A percentile compares a stretch with the other conserved stretches of the same genome.
Evolutionary conservation across 768 basidiomycete species (phyloP).

Genomic region (Mycena sanguinolenta): DNA sequence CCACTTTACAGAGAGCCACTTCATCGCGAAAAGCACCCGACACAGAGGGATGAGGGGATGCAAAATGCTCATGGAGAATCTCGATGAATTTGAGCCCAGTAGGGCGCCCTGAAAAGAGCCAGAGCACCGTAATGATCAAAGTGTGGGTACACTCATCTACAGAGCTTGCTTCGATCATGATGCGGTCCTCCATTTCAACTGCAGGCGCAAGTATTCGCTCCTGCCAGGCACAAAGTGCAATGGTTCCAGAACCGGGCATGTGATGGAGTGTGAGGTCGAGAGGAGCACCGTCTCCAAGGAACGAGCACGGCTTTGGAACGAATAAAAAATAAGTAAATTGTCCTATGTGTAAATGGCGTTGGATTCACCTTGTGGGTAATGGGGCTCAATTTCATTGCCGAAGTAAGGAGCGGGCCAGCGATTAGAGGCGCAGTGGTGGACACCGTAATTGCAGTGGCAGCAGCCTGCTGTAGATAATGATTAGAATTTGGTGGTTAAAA

Average conservation of each 20-base stretch:
- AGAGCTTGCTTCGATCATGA: neutral
- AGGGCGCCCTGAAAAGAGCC: neutral
- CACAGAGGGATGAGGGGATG: neutral
- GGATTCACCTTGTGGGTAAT: neutral
- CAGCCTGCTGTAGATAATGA: neutral
- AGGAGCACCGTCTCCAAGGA: neutral
- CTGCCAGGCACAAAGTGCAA: constrained; percentile 3
- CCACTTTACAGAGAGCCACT: neutral
- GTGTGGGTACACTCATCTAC: constrained; percentile 1
- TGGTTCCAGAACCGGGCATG: neutral
- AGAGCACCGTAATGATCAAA: neutral
- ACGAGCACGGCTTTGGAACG: neutral
- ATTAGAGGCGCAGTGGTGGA: neutral
- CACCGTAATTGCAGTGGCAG: neutral
- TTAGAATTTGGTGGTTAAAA: neutral
- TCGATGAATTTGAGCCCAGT: constrained; percentile 10
- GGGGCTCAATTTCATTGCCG: neutral
- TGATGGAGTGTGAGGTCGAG: constrained; percentile 14
- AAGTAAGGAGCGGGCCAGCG: constrained; percentile 4
- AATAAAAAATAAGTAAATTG: no score
- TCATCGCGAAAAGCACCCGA: neutral
- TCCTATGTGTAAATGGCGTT: no score
- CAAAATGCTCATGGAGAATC: constrained; percentile 4
- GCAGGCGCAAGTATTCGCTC: neutral
- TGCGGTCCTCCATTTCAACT: neutral